Percentiles rank a stretch among this genome's conserved stretches.
phyloP scores from a whole-genome alignment of 495 filamentous ascomycete species.

The Cetradonia linearis region DNA sequence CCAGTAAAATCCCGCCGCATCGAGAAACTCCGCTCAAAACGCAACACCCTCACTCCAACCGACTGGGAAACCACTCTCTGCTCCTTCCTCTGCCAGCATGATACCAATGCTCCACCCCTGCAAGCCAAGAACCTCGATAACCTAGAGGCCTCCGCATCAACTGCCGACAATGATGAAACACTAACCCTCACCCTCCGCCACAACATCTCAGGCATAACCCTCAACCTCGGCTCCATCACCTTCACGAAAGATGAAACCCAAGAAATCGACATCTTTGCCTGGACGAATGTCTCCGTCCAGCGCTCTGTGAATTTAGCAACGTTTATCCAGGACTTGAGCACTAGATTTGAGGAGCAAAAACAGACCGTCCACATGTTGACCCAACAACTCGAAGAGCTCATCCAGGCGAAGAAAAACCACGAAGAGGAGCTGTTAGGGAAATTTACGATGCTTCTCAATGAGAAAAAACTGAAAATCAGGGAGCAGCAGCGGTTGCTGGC shows the following conservation, averaged over 20 bases:
- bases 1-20: conserved; percentile 41
- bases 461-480: conserved; percentile 85
- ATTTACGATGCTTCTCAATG: conserved; percentile 63
- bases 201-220: conserved; percentile 48
- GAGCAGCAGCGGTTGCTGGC: conserved; percentile 65
- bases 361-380: conserved; percentile 42
- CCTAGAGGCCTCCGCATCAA: conserved; percentile 33
- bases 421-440: conserved; percentile 63
- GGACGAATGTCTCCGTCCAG: conserved; percentile 48
- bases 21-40: conserved; percentile 40
- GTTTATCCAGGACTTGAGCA: conserved; percentile 39
- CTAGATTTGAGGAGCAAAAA: conserved; percentile 36
- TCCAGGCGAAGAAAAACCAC: conserved; percentile 53
- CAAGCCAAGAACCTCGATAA: conserved; percentile 10
- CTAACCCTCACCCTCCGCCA: conserved; percentile 43
- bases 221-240: conserved; percentile 58
- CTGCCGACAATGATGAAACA: conserved; percentile 18
- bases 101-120: not conserved
- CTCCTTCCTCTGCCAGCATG: conserved; percentile 19
- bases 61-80: conserved; percentile 48
- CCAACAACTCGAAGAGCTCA: conserved; percentile 51
- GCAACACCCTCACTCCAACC: conserved; percentile 41
- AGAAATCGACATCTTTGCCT: conserved; percentile 61
- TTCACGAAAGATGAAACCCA: conserved; percentile 53
- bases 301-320: conserved; percentile 35